Evolutionary conservation across 306 rosid genomes (phyloP).

Genomic region (Cucurbita pepo): DNA sequence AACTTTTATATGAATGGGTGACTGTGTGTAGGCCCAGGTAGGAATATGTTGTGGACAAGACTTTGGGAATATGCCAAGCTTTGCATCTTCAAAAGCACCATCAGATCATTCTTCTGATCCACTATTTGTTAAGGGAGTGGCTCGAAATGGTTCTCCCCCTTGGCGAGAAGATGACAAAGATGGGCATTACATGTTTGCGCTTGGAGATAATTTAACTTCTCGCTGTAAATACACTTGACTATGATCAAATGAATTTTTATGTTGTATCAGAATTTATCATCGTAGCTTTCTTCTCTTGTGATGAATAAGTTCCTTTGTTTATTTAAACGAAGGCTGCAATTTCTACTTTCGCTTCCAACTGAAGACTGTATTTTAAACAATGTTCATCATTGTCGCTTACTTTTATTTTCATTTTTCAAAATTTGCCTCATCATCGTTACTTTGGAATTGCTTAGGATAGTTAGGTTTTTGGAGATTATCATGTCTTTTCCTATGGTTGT

Average conservation of each 20-base stretch:
- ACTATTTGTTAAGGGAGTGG: slow-evolving; percentile 55
- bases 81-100: slow-evolving; percentile 60
- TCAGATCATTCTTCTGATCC: slow-evolving; percentile 55
- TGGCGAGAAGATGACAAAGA: slow-evolving; percentile 98
- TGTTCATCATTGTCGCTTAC: not conserved
- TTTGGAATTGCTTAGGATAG: not conserved
- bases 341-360: not conserved
- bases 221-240: slow-evolving; percentile 92
- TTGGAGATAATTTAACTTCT: slow-evolving; percentile 95
- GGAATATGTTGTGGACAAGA: slow-evolving; percentile 97
- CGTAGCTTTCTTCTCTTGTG: not conserved
- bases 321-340: not conserved
- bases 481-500: not conserved
- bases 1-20: slow-evolving; percentile 57
- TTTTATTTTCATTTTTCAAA: not conserved
- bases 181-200: slow-evolving; percentile 96
- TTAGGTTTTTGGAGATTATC: not conserved
- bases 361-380: not conserved
- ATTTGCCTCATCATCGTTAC: not conserved
- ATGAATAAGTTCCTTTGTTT: not conserved
- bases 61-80: slow-evolving; percentile 73
- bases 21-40: slow-evolving; percentile 99
- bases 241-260: slow-evolving; percentile 26
- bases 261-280: not conserved
- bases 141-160: slow-evolving; percentile 95